Base-by-base conservation (phyloP, 177 flowering plant species). In the Vitis hybrid region DNA sequence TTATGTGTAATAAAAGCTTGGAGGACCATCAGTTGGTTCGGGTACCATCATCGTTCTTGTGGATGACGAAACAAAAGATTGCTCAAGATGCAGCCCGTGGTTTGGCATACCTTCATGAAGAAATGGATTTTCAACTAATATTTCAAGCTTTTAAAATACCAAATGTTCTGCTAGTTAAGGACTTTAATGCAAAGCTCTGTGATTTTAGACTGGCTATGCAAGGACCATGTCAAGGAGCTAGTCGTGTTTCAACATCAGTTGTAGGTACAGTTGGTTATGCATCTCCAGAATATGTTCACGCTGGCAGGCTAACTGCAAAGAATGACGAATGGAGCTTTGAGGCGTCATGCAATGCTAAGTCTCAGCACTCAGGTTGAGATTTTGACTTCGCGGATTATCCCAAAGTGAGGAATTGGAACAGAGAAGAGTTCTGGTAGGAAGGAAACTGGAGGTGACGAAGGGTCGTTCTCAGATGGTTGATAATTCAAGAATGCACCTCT, bases 251-350 rank as follows among this genome's bases (percentile, higher is more conserved):
- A 33, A 93, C 98, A 71, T 69, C 88, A 54, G 98, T 95, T 72
- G 96, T 93, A 51, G 99, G 97, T 38, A 95, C 98, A 20, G 84
- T 88, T 33, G 97, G 98, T 59, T 93, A 93, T 80, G 97, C 95
- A 50, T 97, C 98, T 33, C 98, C 97, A 1, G 98, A 93, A 75
- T 95, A 95, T 73, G 87, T 90, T 60, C 93, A 90, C 57, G 93
- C 96, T 4, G 98, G 98, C 19, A 81, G 87, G 78, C 75, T 95
- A 62, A 93, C 97, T 20, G 81, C 90, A 3, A 95, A 95, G 77
- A 95, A 97, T 76, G 99, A 95, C 70, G 99, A 93, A 18, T 95
- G 98, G 98, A 95, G 99, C 83, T 95, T 19, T 19, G 19, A 19
- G 19, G 19, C 19, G 1, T 19, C 19, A 19, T 19, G 19, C 19